These are phyloP conservation scores for Scenedesmus sp. DNA, from an alignment of 163 green algal genomes.

Conservation along the genomic window DNA sequence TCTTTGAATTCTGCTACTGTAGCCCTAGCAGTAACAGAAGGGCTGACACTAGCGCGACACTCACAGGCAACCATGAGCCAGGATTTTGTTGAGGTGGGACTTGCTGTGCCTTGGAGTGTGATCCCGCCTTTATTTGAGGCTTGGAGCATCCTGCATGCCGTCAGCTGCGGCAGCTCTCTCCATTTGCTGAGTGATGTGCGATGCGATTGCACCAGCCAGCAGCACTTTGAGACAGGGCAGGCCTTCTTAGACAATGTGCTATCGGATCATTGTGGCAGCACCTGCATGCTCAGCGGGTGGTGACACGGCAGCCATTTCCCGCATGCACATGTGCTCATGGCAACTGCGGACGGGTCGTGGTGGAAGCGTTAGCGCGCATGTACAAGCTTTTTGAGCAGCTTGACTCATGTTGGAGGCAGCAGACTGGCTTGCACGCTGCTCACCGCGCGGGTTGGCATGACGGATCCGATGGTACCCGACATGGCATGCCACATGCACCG, in stretches of 20 bases:
- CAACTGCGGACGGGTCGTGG: neutral
- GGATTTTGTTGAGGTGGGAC: constrained; percentile 1
- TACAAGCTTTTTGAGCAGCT: neutral
- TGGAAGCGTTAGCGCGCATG: neutral
- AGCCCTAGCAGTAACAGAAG: neutral
- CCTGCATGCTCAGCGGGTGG: neutral
- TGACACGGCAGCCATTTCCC: neutral
- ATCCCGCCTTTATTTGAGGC: neutral
- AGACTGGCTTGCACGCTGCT: neutral
- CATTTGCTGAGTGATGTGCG: constrained; percentile 1
- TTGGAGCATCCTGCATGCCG: neutral
- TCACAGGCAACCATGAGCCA: constrained; percentile 7
- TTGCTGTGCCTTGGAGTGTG: neutral
- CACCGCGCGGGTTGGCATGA: neutral
- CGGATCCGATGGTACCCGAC: neutral
- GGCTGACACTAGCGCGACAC: constrained; percentile 7
- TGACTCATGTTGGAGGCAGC: neutral
- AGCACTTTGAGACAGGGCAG: neutral
- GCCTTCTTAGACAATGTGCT: neutral
- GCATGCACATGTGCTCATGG: constrained; percentile 7
- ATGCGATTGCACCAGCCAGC: constrained; percentile 3
- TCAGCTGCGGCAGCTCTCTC: neutral
- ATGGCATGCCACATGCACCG: constrained; percentile 1
- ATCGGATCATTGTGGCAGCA: neutral
- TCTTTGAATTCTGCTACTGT: neutral